Evolutionary conservation across 1,284 basidiomycete species (phyloP), one percentile per base, ranked within the genome.

Genomic region (Puccinia coronata): DNA sequence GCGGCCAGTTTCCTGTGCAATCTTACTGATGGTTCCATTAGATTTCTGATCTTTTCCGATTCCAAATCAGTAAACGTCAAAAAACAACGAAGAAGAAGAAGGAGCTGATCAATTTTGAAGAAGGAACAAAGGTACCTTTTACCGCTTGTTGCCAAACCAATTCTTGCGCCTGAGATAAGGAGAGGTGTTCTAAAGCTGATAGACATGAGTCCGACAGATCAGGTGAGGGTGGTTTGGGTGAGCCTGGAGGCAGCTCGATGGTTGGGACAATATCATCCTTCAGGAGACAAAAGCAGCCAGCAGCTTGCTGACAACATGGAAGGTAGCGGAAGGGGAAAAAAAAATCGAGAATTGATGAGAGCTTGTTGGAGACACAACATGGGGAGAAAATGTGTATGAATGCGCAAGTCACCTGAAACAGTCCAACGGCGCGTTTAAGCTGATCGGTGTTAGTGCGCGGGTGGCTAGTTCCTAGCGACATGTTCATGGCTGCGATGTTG

Each of bases 131-230:
- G 49, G 23, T 69, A 78, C 94, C 92, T 82, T 94, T 87, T 83
- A 93, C 92, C 8, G 95, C 96, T 83, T 92, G 91, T 85, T 97
- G 95, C 96, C 96, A 98, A 77, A 92, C 93, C 85, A 95, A 97
- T 87, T 99, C 96, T 85, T 98, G 96, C 0, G 95, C 96, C 87
- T 98, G 95, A 0, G 95, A 95, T 0, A 98, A 89, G 90, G 95
- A 93, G 78, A 98, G 89, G 83, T 88, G 90, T 84, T 93, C 90
- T 31, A 98, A 85, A 31, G 91, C 89, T 61, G 88, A 88, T 31
- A 95, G 39, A 78, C 63, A 78, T 3, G 61, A 51, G 11, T 69
- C n/a, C 14, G 76, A 78, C 18, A 96, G 88, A 86, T 96, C 93
- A 34, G 88, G 84, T 86, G 85, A 51, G 90, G 82, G 76, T 39